A percentile compares a stretch with the other conserved stretches of the same genome.
These are phyloP conservation scores for Cryptococcus amylolentus DNA, from an alignment of 1,284 basidiomycete species.

Conservation along the genomic window DNA sequence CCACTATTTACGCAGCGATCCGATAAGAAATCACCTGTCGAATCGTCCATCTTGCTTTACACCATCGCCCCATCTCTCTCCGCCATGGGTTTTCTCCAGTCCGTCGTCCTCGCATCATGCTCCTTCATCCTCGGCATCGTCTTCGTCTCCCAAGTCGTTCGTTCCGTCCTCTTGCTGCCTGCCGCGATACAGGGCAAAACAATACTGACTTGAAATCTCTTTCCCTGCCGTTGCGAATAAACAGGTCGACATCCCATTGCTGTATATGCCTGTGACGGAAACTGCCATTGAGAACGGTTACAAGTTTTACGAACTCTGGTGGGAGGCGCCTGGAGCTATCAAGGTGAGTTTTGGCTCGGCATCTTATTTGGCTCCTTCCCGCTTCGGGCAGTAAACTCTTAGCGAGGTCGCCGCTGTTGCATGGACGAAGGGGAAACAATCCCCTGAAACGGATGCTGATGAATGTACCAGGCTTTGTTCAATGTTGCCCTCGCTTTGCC, in stretches of 20 bases:
- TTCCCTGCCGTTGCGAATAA: slow-evolving; percentile 30
- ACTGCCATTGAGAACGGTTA: slow-evolving; percentile 68
- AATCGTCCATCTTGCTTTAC: background rate
- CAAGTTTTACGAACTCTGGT: slow-evolving; percentile 84
- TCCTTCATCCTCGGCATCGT: slow-evolving; percentile 84
- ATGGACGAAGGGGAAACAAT: background rate
- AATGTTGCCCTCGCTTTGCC: slow-evolving; percentile 76
- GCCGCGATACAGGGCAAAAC: background rate
- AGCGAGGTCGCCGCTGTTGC: background rate
- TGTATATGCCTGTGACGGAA: slow-evolving; percentile 63
- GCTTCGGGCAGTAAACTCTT: background rate
- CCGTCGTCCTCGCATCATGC: slow-evolving; percentile 72
- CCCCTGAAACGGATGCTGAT: slow-evolving; percentile 9
- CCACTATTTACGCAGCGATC: no score
- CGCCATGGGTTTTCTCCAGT: slow-evolving; percentile 76
- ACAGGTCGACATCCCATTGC: slow-evolving; percentile 75
- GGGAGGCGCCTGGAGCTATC: slow-evolving; percentile 74
- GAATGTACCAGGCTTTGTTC: slow-evolving; percentile 62
- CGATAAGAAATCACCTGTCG: no score
- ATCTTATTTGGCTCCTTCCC: background rate
- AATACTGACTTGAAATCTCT: background rate
- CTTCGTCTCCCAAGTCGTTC: slow-evolving; percentile 66
- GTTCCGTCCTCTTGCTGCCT: background rate
- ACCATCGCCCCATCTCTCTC: background rate
- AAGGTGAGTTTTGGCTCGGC: slow-evolving; percentile 58